Evolutionary conservation across 2,329 filamentous ascomycete genomes (phyloP).

Genomic region (Aspergillus phoenicis): DNA sequence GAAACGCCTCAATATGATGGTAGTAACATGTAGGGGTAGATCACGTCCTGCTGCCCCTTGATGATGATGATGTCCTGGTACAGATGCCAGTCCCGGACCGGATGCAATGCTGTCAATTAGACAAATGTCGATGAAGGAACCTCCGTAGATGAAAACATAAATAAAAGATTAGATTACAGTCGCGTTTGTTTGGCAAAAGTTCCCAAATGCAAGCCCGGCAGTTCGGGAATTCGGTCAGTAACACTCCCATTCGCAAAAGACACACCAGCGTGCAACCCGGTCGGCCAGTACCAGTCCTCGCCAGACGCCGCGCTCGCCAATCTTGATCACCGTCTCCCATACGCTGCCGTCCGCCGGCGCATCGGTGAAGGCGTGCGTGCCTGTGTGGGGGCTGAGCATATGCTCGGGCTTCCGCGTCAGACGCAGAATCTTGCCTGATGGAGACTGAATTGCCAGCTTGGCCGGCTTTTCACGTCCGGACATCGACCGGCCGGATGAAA

Average conservation of each 20-base stretch:
- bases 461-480: constrained; percentile 71
- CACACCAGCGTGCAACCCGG: constrained; percentile 67
- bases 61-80: constrained; percentile 1
- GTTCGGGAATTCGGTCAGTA: constrained; percentile 37
- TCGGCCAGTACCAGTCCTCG: constrained; percentile 66
- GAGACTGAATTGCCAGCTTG: constrained; percentile 92
- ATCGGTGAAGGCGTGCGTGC: constrained; percentile 40
- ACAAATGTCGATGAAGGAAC: no score
- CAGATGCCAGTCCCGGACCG: not conserved
- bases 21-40: constrained; percentile 5
- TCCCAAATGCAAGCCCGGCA: no score
- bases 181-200: not conserved
- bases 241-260: constrained; percentile 70
- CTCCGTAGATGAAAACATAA: constrained; percentile 1
- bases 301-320: constrained; percentile 65
- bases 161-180: constrained; percentile 3
- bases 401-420: constrained; percentile 54
- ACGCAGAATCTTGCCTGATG: constrained; percentile 89
- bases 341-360: constrained; percentile 54
- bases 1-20: not conserved
- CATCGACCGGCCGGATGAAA: constrained; percentile 51
- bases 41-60: not conserved
- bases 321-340: constrained; percentile 70
- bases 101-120: not conserved
- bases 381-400: constrained; percentile 39